These are phyloP conservation scores for Colletotrichum navitas DNA, from an alignment of 2,329 filamentous ascomycete species.

Conservation along the genomic window DNA sequence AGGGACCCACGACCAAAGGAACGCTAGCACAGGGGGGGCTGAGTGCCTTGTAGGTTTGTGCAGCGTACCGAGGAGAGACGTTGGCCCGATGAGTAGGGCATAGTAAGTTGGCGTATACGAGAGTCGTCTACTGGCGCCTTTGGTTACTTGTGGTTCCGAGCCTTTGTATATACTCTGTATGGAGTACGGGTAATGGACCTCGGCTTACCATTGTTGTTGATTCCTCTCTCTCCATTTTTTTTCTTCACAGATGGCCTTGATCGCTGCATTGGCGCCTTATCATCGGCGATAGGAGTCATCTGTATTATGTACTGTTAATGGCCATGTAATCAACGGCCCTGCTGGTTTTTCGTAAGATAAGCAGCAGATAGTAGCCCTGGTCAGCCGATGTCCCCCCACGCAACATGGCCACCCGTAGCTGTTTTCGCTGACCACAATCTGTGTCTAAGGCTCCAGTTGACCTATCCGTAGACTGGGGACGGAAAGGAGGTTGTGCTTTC, in stretches of 20 bases:
- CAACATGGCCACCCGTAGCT: background rate
- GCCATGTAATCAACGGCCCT: background rate
- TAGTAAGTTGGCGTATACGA: background rate
- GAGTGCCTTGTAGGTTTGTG: background rate
- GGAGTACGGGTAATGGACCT: background rate
- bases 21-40: conserved; percentile 11
- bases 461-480: background rate
- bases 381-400: background rate
- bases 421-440: background rate
- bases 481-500: conserved; percentile 5
- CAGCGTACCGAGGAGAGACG: conserved; percentile 5
- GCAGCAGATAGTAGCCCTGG: background rate
- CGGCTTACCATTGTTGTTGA: background rate
- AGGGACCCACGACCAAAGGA: conserved; percentile 17
- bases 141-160: background rate
- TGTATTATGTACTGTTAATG: background rate
- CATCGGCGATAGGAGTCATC: conserved; percentile 5
- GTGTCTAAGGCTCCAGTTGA: background rate
- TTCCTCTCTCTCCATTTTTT: background rate
- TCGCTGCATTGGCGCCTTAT: conserved; percentile 10
- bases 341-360: conserved; percentile 19
- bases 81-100: background rate
- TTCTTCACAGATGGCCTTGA: conserved; percentile 1
- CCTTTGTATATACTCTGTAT: background rate
- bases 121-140: too few relatives aligned